Percentiles rank a stretch among this genome's conserved stretches.
These are phyloP conservation scores for Posidonia oceanica DNA, from an alignment of 116 monocot species.

Conservation along the genomic window DNA sequence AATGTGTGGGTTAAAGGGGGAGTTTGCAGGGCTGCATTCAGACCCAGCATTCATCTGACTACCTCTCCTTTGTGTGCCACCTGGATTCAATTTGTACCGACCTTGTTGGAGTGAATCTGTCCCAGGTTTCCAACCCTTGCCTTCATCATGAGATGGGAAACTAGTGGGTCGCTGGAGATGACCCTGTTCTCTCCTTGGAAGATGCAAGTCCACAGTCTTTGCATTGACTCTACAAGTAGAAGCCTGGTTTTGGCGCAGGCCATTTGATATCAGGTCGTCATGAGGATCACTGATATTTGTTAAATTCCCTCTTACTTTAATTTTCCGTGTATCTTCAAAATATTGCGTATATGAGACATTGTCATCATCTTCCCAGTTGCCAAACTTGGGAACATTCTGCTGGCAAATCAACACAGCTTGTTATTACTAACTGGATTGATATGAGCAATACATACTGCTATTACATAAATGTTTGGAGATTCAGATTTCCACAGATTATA, in stretches of 20 bases:
- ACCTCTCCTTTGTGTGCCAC: not conserved
- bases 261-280: not conserved
- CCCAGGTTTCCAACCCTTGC: not conserved
- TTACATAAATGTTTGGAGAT: too few species aligned
- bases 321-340: conserved; percentile 46
- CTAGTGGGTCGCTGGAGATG: not conserved
- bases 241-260: conserved; percentile 5
- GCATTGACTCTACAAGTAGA: not conserved
- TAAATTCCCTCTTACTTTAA: conserved; percentile 21
- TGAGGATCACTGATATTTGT: conserved; percentile 52
- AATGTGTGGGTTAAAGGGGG: not conserved
- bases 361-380: conserved; percentile 37
- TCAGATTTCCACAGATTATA: too few species aligned
- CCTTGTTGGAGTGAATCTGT: not conserved
- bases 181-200: not conserved
- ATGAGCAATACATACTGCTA: too few species aligned
- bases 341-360: conserved; percentile 42
- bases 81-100: not conserved
- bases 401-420: not conserved
- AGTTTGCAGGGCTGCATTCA: not conserved
- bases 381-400: conserved; percentile 47
- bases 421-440: too few species aligned
- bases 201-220: not conserved
- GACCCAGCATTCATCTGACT: not conserved
- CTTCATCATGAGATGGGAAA: not conserved